Evolutionary conservation across 805 yeast genomes (phyloP), one percentile per base, ranked within the genome.

Genomic region (Starmerella lactis-condensi): DNA sequence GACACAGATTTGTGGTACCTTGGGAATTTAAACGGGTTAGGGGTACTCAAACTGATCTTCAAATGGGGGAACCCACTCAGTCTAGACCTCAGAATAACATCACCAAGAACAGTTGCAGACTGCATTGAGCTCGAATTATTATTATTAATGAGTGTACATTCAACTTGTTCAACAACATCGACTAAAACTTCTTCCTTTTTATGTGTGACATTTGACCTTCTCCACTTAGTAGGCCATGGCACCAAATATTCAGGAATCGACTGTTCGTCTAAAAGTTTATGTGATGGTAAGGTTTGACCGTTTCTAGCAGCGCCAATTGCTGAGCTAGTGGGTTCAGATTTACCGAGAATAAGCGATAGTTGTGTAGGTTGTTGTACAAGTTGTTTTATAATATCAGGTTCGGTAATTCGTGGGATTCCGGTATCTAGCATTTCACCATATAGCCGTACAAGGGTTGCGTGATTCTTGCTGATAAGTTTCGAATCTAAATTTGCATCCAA

Each of bases 111-210:
- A 9, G 50, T 40, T 11, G 56, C 50, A 77, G 51, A 19, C 14
- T 25, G 25, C 19, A 31, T 13, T 11, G 15, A 6, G n/a, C n/a
- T n/a, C n/a, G n/a, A n/a, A n/a, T n/a, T n/a, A n/a, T n/a, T n/a
- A n/a, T n/a, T n/a, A n/a, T n/a, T n/a, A n/a, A n/a, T n/a, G n/a
- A n/a, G n/a, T n/a, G n/a, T n/a, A n/a, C n/a, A n/a, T 17, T 22
- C 29, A 8, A 42, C 36, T 1, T 62, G 57, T 50, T 85, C 98
- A 2, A 62, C 60, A 5, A 89, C 50, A 52, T 89, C 96, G 6
- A 85, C 75, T 49, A 72, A 81, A 52, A 85, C 61, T 52, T 85
- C 96, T 51, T 85, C 81, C 41, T 72, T 72, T 3, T 78, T 64
- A 49, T 78, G 70, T 41, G 64, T 66, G n/a, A 76, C 74, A 39